These are phyloP conservation scores for Boletellus deceptivus DNA, from an alignment of 1,284 basidiomycete genomes.

Conservation along the genomic window DNA sequence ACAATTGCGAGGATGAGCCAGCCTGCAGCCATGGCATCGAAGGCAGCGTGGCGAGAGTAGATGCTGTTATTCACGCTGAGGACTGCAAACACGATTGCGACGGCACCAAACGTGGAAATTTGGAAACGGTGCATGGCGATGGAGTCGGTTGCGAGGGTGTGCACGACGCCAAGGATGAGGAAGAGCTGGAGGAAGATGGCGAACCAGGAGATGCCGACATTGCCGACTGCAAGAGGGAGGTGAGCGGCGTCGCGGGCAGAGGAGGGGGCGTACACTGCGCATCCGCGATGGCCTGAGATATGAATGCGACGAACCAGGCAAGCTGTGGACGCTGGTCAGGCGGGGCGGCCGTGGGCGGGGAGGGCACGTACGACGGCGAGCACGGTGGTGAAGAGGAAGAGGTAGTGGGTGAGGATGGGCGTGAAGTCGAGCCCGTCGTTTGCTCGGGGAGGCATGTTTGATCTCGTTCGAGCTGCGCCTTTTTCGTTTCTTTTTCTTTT, in stretches of 20 bases:
- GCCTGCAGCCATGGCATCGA: slow-evolving; percentile 85
- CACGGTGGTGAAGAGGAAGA: slow-evolving; percentile 85
- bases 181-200: slow-evolving; percentile 85
- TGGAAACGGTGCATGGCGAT: slow-evolving; percentile 85
- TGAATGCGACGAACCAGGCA: slow-evolving; percentile 93
- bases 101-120: slow-evolving; percentile 83
- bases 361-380: slow-evolving; percentile 64
- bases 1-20: slow-evolving; percentile 92
- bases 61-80: slow-evolving; percentile 71
- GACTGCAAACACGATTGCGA: slow-evolving; percentile 87
- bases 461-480: neutral
- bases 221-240: slow-evolving; percentile 36
- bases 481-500: no score
- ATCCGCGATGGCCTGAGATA: slow-evolving; percentile 72
- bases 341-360: neutral
- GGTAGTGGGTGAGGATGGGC: slow-evolving; percentile 85
- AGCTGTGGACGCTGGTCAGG: slow-evolving; percentile 43
- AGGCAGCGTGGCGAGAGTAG: slow-evolving; percentile 50
- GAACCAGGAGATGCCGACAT: slow-evolving; percentile 85
- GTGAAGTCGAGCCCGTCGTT: slow-evolving; percentile 74
- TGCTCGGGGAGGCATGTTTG: slow-evolving; percentile 48
- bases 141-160: slow-evolving; percentile 82
- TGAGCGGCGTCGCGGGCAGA: neutral
- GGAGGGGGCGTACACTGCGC: slow-evolving; percentile 47
- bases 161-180: slow-evolving; percentile 77